Conservation (phyloP, 2,329 filamentous ascomycete genomes). For the Sphaerulina populicola region DNA sequence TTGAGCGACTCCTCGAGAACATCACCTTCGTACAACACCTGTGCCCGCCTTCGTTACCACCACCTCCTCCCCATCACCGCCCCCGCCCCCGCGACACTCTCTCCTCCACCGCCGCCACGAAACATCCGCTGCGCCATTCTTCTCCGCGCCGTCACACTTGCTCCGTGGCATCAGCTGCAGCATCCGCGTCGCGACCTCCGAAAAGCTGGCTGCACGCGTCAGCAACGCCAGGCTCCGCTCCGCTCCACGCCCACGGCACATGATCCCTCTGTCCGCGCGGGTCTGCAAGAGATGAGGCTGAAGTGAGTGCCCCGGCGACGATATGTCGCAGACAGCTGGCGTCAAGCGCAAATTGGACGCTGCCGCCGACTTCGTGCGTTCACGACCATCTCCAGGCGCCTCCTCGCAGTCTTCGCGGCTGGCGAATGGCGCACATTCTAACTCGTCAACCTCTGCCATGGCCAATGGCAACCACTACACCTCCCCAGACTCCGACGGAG, state of each 20-base stretch:
- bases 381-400: constrained; percentile 10
- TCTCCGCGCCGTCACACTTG: not conserved
- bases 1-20: constrained; percentile 2
- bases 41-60: constrained; percentile 1
- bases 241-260: not conserved
- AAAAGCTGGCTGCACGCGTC: constrained; percentile 12
- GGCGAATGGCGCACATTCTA: constrained; percentile 12
- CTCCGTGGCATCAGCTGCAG: not conserved
- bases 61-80: constrained; percentile 6
- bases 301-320: constrained; percentile 22
- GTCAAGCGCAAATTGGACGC: constrained; percentile 26
- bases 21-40: not conserved
- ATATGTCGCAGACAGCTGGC: constrained; percentile 28
- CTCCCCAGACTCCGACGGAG: constrained; percentile 28
- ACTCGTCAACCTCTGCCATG: constrained; percentile 4
- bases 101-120: constrained; percentile 6
- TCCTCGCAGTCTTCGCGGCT: constrained; percentile 9
- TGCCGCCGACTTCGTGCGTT: constrained; percentile 12
- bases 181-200: constrained; percentile 7
- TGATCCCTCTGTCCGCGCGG: not conserved
- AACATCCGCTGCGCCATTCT: not conserved
- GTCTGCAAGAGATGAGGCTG: constrained; percentile 15
- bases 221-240: not conserved
- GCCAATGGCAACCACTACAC: constrained; percentile 22
- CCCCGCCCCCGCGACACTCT: constrained; percentile 8